phyloP scores from a whole-genome alignment of 371 early-diverging fungal genomes.

The Lichtheimia corymbifera region DNA sequence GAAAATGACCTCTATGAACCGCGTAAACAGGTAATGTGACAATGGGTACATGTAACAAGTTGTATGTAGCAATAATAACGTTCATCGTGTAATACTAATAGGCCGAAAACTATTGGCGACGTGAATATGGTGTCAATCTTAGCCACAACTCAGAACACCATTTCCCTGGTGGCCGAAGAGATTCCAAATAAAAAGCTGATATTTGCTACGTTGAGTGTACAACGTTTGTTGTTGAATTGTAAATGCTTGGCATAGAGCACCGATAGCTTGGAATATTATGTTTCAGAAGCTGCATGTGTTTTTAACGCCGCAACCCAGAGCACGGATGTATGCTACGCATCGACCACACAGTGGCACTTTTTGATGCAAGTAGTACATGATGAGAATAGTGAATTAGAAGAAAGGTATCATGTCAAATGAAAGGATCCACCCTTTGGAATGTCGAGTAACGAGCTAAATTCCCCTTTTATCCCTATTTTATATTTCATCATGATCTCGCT shows the following conservation, averaged over 20 bases:
- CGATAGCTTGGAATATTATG: no score
- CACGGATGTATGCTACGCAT: no score
- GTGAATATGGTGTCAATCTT: constrained; percentile 16
- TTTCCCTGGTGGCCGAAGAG: constrained; percentile 7
- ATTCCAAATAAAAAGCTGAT: not conserved
- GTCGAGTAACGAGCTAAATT: no score
- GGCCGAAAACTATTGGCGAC: constrained; percentile 17
- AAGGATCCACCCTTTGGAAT: not conserved
- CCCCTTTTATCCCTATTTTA: not conserved
- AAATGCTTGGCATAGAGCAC: no score
- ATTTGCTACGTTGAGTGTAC: not conserved
- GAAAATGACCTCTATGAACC: constrained; percentile 15
- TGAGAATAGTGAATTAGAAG: not conserved
- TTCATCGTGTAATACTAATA: not conserved
- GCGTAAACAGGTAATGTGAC: constrained; percentile 8
- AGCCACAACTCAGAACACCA: constrained; percentile 11
- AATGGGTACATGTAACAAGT: not conserved
- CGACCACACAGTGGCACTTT: no score
- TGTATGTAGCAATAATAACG: not conserved
- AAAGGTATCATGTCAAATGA: not conserved
- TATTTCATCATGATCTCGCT: not conserved
- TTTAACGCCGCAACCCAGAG: no score
- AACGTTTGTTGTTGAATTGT: no score
- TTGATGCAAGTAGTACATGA: no score
- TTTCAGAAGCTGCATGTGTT: no score